Percentiles rank a stretch among this genome's conserved stretches.
phyloP scores from a whole-genome alignment of 208 protist species.

The Leishmania guyanensis region DNA sequence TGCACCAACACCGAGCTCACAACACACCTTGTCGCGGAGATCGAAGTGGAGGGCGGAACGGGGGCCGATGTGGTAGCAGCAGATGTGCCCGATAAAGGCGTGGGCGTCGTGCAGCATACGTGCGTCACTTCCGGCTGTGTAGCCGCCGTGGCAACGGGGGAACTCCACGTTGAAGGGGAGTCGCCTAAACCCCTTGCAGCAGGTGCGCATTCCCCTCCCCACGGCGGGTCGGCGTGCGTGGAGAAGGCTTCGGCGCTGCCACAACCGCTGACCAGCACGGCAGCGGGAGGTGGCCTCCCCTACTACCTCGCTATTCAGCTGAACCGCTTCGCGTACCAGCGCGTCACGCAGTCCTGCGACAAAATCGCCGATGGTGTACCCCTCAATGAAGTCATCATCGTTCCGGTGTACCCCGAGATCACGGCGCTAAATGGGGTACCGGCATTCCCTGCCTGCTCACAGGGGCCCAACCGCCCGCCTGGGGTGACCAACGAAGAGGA shows the following conservation, averaged over 20 bases:
- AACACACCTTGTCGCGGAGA: constrained; percentile 35
- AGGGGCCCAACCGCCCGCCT: background rate
- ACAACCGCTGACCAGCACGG: background rate
- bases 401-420: constrained; percentile 29
- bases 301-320: constrained; percentile 63
- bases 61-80: constrained; percentile 3
- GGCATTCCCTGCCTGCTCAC: background rate
- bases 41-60: background rate
- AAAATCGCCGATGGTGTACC: constrained; percentile 57
- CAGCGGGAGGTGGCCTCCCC: constrained; percentile 36
- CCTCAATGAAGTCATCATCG: constrained; percentile 53
- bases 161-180: background rate
- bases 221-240: background rate
- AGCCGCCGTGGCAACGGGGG: background rate
- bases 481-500: background rate
- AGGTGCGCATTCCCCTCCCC: background rate
- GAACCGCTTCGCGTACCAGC: constrained; percentile 65
- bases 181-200: background rate
- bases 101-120: background rate
- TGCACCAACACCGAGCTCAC: constrained; percentile 41
- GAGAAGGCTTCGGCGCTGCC: background rate
- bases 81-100: background rate
- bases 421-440: background rate
- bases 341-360: constrained; percentile 30
- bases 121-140: background rate